Percentiles rank a stretch among this genome's conserved stretches.
Conservation (phyloP, 331 rosid species). For the Quercus tomentella region DNA sequence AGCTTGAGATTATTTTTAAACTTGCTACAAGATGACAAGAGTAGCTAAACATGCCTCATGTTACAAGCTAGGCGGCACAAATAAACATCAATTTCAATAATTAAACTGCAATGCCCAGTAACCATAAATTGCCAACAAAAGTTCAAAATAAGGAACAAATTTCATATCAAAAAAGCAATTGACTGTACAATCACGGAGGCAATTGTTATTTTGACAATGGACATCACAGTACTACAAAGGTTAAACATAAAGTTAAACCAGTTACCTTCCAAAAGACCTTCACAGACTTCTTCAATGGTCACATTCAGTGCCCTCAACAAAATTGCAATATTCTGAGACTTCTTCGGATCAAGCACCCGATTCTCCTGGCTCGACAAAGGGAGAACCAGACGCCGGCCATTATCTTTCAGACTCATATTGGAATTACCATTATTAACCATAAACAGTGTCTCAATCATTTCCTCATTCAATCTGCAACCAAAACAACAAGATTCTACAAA, state of each 20-base stretch:
- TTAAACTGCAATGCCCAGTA: too few relatives aligned
- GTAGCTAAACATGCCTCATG: not conserved
- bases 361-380: slow-evolving; percentile 31
- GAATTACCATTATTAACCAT: slow-evolving; percentile 31
- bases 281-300: slow-evolving; percentile 65
- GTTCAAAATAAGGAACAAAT: not conserved
- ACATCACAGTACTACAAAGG: not conserved
- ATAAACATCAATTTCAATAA: not conserved
- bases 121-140: not conserved
- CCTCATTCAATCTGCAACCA: slow-evolving; percentile 54
- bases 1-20: not conserved
- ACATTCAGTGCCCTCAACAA: slow-evolving; percentile 52
- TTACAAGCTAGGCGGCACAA: not conserved
- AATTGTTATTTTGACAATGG: not conserved
- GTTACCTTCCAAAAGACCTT: slow-evolving; percentile 80
- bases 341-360: slow-evolving; percentile 53
- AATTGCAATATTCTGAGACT: slow-evolving; percentile 55
- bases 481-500: not conserved
- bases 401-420: slow-evolving; percentile 28
- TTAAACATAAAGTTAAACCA: not conserved
- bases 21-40: not conserved
- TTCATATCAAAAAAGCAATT: not conserved
- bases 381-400: slow-evolving; percentile 31
- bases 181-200: not conserved
- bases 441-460: slow-evolving; percentile 59